These are phyloP conservation scores for Lepiota subincarnata DNA, from an alignment of 768 basidiomycete species.

Conservation along the genomic window DNA sequence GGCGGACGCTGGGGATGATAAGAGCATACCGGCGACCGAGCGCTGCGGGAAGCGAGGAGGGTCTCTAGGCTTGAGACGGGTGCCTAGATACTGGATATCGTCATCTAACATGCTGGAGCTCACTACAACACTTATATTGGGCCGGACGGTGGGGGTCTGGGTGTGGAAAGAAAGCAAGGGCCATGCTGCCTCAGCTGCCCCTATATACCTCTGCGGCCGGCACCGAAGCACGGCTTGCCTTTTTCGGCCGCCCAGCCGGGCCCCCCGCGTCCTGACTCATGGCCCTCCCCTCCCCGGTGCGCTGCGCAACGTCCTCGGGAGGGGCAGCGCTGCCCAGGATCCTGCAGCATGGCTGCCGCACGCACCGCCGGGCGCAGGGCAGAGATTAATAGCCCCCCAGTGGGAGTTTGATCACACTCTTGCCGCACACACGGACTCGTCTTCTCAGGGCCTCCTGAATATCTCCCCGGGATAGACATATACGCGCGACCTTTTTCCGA, in stretches of 20 bases:
- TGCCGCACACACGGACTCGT: too few species aligned
- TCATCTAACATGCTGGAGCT: conserved; percentile 40
- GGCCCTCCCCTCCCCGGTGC: too few species aligned
- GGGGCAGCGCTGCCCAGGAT: too few species aligned
- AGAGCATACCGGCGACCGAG: conserved; percentile 37
- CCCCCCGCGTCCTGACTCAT: conserved; percentile 3
- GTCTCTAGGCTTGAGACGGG: conserved; percentile 24
- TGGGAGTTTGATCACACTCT: too few species aligned
- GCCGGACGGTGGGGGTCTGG: conserved; percentile 8
- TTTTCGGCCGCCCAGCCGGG: conserved; percentile 2
- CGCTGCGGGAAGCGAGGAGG: conserved; percentile 18
- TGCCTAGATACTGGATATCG: conserved; percentile 59
- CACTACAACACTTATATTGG: conserved; percentile 16
- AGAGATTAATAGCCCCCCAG: too few species aligned
- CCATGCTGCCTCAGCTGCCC: conserved; percentile 1
- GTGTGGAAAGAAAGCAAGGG: conserved; percentile 10
- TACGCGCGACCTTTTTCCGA: too few species aligned
- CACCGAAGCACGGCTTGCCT: conserved; percentile 8
- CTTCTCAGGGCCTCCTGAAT: too few species aligned
- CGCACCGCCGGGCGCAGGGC: too few species aligned
- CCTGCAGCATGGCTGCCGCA: too few species aligned
- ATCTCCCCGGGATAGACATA: too few species aligned
- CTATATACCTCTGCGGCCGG: conserved; percentile 12
- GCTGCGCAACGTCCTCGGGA: not conserved
- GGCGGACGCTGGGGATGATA: conserved; percentile 15